Base-by-base conservation (phyloP, 805 yeast genomes). In the Zygotorulaspora chibaensis region DNA sequence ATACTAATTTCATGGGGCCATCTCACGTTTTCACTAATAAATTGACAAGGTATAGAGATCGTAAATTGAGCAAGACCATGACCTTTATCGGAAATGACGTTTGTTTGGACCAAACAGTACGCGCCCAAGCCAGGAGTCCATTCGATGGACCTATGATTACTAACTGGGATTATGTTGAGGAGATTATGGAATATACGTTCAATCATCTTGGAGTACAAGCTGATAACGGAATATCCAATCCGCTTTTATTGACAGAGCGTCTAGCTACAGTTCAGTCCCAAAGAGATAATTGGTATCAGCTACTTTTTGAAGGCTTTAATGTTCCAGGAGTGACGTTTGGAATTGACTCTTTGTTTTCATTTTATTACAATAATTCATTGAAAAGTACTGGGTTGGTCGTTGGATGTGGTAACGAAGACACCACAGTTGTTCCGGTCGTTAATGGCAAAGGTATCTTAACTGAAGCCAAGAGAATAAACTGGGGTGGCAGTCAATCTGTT, bases 161-260 rank as follows among this genome's bases (percentile, higher is more conserved):
- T 20, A 95, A 90, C 63, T 95, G 98, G 98, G 98, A 93, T 46
- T 77, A 83, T 47, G 76, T 84, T 2, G 99, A 93, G 62, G 77
- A 74, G 47, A 77, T 91, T 42, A 62, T 93, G 40, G 98, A 91
- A 65, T 93, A 89, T 60, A 72, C 89, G 0, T 84, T 93, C 61
- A 76, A 80, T 49, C 95, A 87, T 62, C 59, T 91, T 39, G 84
- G 91, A 3, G 93, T 88, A 2, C 58, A 57, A 7, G 68, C 79
- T 0, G 53, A 66, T 2, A 77, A 79, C 1, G 61, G 71, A 2
- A 79, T 90, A 3, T 78, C 83, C 38, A 88, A 86, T 55, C 98
- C 98, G 1, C 62, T 93, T 0, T 74, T 90, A 11, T 67, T 95
- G 70, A 82, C 84, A 15, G 99, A 93, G 65, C 78, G 81, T 28